These are phyloP conservation scores for Euphorbia schlechtendalii DNA, from an alignment of 441 rosid species.

Conservation along the genomic window DNA sequence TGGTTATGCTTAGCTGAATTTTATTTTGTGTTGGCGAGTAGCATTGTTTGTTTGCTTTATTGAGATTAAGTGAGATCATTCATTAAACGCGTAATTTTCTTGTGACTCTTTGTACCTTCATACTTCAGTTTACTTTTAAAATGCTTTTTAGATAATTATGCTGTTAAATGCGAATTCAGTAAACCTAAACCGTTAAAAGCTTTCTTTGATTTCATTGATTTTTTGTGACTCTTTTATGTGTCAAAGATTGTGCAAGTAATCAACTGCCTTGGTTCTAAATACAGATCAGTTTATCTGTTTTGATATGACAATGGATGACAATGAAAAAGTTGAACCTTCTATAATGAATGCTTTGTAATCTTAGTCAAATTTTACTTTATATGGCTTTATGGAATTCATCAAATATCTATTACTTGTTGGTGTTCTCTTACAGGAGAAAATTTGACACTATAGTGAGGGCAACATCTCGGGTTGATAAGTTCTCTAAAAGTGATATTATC, in stretches of 20 bases:
- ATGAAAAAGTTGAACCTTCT: neutral
- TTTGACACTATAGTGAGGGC: constrained; percentile 56
- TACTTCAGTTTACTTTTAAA: no score
- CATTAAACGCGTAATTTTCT: neutral
- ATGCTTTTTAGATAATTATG: neutral
- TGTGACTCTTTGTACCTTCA: no score
- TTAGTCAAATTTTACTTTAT: constrained; percentile 4
- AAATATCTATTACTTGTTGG: constrained; percentile 12
- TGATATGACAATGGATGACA: neutral
- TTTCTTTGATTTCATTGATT: neutral
- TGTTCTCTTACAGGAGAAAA: constrained; percentile 45
- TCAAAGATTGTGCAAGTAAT: constrained; percentile 1
- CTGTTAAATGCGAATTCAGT: neutral
- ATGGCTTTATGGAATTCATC: constrained; percentile 7
- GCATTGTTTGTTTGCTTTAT: neutral
- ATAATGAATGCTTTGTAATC: no score
- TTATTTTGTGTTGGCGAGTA: neutral
- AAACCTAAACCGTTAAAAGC: neutral
- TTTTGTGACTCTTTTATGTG: no score
- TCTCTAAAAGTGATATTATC: constrained; percentile 77
- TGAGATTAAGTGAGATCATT: neutral
- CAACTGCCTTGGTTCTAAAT: neutral
- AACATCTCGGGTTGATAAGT: constrained; percentile 75
- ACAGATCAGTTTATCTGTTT: neutral
- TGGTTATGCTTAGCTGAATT: constrained; percentile 20